Evolutionary conservation across 2,329 filamentous ascomycete species (phyloP), one percentile per base, ranked within the genome.

Genomic region (Phyllosticta citrichinensis): DNA sequence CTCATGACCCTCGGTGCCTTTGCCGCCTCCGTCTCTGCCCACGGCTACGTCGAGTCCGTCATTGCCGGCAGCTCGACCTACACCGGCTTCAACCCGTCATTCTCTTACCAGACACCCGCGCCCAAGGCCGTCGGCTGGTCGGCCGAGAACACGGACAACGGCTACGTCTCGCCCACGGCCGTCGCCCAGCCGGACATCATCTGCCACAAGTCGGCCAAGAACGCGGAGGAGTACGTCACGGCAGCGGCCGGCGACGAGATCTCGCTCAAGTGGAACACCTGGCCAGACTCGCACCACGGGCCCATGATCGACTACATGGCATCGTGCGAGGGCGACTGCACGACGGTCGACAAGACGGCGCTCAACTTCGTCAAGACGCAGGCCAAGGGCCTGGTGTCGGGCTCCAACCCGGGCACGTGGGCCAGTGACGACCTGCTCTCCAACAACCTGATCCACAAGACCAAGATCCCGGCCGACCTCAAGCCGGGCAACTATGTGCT

Each of bases 401-500:
- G 67, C 53, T 65, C 56, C 57, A 63, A 67, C 62, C 68, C 69
- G 2, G 65, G 70, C 62, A 73, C 62, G 19, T 75, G 73, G 73
- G 73, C 66, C 2, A 72, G 71, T 3, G 71, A 74, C 61, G 65
- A 68, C 24, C 63, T 74, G 6, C 65, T 74, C 58, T 68, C 67
- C 51, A 75, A 81, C 70, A 77, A 83, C 60, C 75, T 75, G 20
- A 80, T 81, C 12, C 74, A 65, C 73, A 76, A 63, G 27, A 71
- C 79, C 24, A 75, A 71, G 5, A 73, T 82, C 52, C 80, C 80
- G 14, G 57, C 64, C 0, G 69, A 74, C 20, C 70, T 81, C 53
- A 69, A 66, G 2, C 65, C 77, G 0, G 81, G 80, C 1, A 74
- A 78, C 63, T 83, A 83, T 64, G 78, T 84, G 33, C 67, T 84